Base-by-base conservation (phyloP, 495 filamentous ascomycete genomes). In the Penicillium pancosmium region DNA sequence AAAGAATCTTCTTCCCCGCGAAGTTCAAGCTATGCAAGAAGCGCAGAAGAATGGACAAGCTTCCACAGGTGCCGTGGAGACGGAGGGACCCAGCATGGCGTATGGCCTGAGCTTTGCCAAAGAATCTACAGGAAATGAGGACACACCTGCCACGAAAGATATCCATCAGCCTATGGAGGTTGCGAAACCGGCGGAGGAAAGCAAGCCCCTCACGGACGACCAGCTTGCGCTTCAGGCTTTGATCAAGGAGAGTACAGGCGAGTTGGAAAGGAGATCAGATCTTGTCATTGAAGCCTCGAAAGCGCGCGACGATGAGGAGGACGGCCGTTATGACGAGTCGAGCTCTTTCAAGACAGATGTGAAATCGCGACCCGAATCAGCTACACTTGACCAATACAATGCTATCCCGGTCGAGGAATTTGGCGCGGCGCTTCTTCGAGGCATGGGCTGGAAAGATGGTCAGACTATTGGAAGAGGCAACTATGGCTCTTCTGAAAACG, bases 391-490 rank as follows among this genome's bases (percentile, higher is more conserved):
- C 47, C 91, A 93, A 63, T 99, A 99, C 73, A 87, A 84, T 27
- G 85, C 87, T 4, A 84, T 96, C 11, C 93, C 95, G 0, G 91
- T 98, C 36, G 94, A 97, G 58, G 91, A 96, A 57, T 99, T 98
- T 65, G 94, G 93, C 34, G 87, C 90, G 21, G 91, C 91, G 3
- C 74, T 98, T 51, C 81, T 99, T 25, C 84, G 91, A 7, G 91
- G 91, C 11, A 95, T 97, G 86, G 94, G 94, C 5, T 97, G 93
- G 93, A 89, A 89, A 66, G 91, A 97, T 57, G 93, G 93, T 1
- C 85, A 93, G 57, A 72, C 81, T 19, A 75, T 91, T 25, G 88
- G 86, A 7, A 81, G 82, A 68, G 80, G 83, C 12, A 75, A 80
- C 18, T 80, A 78, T 52, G 73, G 76, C 19, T 66, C 64, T 44